Conservation (phyloP, 306 rosid species). For the Senna tora region DNA sequence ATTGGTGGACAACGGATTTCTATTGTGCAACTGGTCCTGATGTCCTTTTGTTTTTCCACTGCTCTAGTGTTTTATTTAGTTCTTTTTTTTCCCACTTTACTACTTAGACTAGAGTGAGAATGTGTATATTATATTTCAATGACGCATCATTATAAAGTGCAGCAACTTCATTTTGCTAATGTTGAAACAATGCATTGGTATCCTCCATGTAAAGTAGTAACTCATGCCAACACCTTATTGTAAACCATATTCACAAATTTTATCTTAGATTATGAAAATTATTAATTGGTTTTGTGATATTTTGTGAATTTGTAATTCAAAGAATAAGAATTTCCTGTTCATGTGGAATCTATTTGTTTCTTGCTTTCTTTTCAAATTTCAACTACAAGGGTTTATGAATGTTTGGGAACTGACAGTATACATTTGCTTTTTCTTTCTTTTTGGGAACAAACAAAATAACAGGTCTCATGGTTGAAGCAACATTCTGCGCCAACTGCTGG, state of each 20-base stretch:
- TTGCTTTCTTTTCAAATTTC: constrained; percentile 11
- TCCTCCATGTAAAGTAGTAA: constrained; percentile 25
- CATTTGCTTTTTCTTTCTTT: constrained; percentile 19
- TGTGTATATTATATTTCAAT: not conserved
- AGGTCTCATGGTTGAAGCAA: constrained; percentile 97
- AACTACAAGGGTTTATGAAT: constrained; percentile 26
- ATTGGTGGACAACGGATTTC: not conserved
- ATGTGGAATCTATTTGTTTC: constrained; percentile 24
- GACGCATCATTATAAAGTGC: not conserved
- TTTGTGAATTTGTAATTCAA: no score
- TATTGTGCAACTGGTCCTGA: not conserved
- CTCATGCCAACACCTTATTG: constrained; percentile 17
- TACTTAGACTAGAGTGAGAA: not conserved
- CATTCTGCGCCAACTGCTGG: constrained; percentile 99
- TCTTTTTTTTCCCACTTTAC: not conserved
- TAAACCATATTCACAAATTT: constrained; percentile 15
- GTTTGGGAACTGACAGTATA: constrained; percentile 7
- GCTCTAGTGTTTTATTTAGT: not conserved
- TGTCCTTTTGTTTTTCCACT: not conserved
- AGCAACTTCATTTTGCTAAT: constrained; percentile 2
- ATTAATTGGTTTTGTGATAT: constrained; percentile 24
- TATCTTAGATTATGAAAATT: not conserved
- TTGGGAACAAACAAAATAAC: constrained; percentile 6
- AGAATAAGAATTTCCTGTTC: constrained; percentile 13
- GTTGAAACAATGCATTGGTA: constrained; percentile 26